Percentiles rank a stretch among this genome's conserved stretches.
Evolutionary conservation across 805 yeast species (phyloP).

Genomic region (Grigorovia humatica): DNA sequence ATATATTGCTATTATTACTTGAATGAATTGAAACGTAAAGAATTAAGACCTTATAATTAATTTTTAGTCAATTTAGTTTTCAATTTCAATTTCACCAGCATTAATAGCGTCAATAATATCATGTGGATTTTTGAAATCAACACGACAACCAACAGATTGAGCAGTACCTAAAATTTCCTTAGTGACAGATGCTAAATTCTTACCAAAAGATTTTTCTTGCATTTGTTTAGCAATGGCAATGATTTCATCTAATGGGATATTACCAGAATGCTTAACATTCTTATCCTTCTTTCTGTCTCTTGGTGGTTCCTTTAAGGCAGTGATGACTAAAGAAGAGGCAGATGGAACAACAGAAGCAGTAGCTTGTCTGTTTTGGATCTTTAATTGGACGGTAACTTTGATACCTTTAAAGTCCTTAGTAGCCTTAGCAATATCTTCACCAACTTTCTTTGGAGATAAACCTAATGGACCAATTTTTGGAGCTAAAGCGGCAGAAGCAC

Average conservation of each 20-base stretch:
- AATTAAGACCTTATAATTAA: too few relatives aligned
- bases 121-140: slow-evolving; percentile 98
- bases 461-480: slow-evolving; percentile 99
- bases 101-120: slow-evolving; percentile 97
- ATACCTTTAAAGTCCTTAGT: slow-evolving; percentile 99
- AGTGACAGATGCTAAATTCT: slow-evolving; percentile 90
- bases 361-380: slow-evolving; percentile 99
- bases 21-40: not conserved
- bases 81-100: slow-evolving; percentile 90
- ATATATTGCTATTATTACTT: not conserved
- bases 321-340: slow-evolving; percentile 97
- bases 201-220: slow-evolving; percentile 97
- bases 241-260: slow-evolving; percentile 94
- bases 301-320: slow-evolving; percentile 99
- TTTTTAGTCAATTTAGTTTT: slow-evolving; percentile 18
- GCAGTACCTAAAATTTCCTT: slow-evolving; percentile 99
- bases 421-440: slow-evolving; percentile 99
- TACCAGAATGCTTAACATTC: slow-evolving; percentile 99
- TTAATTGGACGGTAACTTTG: slow-evolving; percentile 96
- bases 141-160: slow-evolving; percentile 99
- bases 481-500: slow-evolving; percentile 99
- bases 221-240: slow-evolving; percentile 94
- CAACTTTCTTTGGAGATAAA: slow-evolving; percentile 99
- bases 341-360: slow-evolving; percentile 98
- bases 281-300: slow-evolving; percentile 99